phyloP scores from a whole-genome alignment of 345 rosid genomes.

The Eucalyptus erythrocorys region DNA sequence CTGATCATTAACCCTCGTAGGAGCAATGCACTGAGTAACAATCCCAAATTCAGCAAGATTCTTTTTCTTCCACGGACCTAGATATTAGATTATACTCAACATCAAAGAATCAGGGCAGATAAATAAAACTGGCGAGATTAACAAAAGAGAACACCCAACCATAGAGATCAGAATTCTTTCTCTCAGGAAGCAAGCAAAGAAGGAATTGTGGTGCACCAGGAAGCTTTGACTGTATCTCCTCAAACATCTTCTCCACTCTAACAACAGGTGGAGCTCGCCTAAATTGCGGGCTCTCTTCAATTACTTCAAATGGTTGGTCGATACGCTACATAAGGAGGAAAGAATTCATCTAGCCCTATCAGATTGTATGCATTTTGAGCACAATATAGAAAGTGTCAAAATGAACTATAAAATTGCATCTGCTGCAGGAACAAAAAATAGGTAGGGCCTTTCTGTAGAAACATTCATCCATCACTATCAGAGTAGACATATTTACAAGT shows the following conservation, averaged over 20 bases:
- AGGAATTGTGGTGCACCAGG: constrained; percentile 38
- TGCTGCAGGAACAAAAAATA: neutral
- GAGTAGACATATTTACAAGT: neutral
- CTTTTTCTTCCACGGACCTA: constrained; percentile 91
- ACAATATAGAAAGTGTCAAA: neutral
- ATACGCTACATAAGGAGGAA: constrained; percentile 4
- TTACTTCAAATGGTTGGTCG: constrained; percentile 14
- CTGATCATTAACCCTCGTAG: constrained; percentile 65
- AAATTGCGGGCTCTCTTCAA: constrained; percentile 29
- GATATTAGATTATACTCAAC: neutral
- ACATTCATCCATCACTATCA: neutral
- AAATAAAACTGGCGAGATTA: neutral
- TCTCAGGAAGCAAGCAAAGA: constrained; percentile 35
- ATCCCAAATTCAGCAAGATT: constrained; percentile 71
- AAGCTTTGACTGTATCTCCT: constrained; percentile 15
- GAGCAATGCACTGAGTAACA: constrained; percentile 88
- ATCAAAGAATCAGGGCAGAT: no score
- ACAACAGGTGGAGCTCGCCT: constrained; percentile 23
- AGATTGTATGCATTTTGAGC: neutral
- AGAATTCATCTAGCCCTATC: neutral
- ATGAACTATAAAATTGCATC: neutral
- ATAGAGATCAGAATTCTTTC: constrained; percentile 41
- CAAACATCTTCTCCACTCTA: constrained; percentile 45
- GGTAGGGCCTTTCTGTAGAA: neutral
- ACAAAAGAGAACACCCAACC: constrained; percentile 6